Base-by-base conservation (phyloP, 192 early-diverging fungal species). In the Rhizophagus prolifer region DNA sequence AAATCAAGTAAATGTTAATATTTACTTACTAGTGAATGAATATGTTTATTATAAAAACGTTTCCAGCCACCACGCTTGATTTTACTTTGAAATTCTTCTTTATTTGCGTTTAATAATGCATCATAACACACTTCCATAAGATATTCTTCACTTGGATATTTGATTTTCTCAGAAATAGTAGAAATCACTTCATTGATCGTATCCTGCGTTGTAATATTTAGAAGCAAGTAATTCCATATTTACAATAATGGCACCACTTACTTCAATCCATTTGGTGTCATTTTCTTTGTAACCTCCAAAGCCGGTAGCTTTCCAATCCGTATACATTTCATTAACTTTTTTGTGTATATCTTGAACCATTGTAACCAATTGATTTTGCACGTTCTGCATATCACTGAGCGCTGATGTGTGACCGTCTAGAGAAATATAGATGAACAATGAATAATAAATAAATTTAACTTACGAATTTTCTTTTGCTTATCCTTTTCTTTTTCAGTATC, bases 251-350 rank as follows among this genome's bases (percentile, higher is more conserved):
- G 6, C 5, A 21, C 36, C 19, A 16, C 10, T 31, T 31, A 65
- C 63, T 9, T 65, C 31, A 30, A 65, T 65, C 28, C 28, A 65
- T 16, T 65, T 65, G 0, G 28, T 65, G 36, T 65, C 1, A 65
- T 13, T 65, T 65, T 65, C 12, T 2, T 1, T 38, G 0, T 65
- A 0, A 12, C 28, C 13, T 34, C 31, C 30, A 14, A 65, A 65
- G 2, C 30, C 30, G 0, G 6, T 7, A 12, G 19, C 23, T 62
- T 62, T 62, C 60, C 25, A 65, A 34, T 65, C 30, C 36, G 14
- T 9, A 65, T 65, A 65, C 30, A 65, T 65, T 65, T 65, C 14
- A 5, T 36, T 19, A 34, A 65, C 10, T 28, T 65, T 65, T 65
- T 19, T 65, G 0, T 65, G 31, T 19, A 65, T 36, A 65, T 34